These are phyloP conservation scores for Kazachstania psychrophila DNA, from an alignment of 805 yeast genomes.

Conservation along the genomic window DNA sequence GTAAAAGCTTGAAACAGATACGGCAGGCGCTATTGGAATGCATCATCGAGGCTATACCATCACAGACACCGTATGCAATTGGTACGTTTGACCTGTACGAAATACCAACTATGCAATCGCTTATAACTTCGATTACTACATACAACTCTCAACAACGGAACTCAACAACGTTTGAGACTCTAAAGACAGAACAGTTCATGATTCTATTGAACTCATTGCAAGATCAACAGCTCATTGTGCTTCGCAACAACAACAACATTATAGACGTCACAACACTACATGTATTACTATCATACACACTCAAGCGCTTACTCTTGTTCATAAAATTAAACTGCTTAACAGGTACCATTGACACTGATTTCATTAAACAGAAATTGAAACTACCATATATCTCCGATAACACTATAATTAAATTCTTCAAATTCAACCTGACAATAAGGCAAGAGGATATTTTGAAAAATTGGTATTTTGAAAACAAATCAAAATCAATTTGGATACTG, in stretches of 20 bases:
- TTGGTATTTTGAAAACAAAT: constrained; percentile 20
- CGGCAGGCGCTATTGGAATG: too few species aligned
- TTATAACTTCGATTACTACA: neutral
- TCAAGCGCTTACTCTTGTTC: constrained; percentile 8
- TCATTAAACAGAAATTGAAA: constrained; percentile 6
- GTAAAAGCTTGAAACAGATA: too few species aligned
- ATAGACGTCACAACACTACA: neutral
- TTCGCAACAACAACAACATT: neutral
- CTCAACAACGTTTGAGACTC: too few species aligned
- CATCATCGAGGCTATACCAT: too few species aligned
- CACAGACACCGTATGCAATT: neutral
- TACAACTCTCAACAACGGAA: neutral
- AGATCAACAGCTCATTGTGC: neutral
- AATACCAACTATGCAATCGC: neutral
- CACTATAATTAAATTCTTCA: constrained; percentile 11
- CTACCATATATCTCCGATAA: constrained; percentile 5
- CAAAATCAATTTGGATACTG: constrained; percentile 8
- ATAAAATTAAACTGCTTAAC: constrained; percentile 10
- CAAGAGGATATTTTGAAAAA: constrained; percentile 1
- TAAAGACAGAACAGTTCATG: neutral
- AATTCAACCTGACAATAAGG: constrained; percentile 3
- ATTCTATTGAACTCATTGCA: neutral
- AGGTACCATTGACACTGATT: constrained; percentile 9
- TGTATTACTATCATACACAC: neutral
- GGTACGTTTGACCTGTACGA: constrained; percentile 6